A percentile compares a stretch with the other conserved stretches of the same genome.
Conservation (phyloP, 1,139 yeast genomes). For the Debaryomycetaceae sp. region DNA sequence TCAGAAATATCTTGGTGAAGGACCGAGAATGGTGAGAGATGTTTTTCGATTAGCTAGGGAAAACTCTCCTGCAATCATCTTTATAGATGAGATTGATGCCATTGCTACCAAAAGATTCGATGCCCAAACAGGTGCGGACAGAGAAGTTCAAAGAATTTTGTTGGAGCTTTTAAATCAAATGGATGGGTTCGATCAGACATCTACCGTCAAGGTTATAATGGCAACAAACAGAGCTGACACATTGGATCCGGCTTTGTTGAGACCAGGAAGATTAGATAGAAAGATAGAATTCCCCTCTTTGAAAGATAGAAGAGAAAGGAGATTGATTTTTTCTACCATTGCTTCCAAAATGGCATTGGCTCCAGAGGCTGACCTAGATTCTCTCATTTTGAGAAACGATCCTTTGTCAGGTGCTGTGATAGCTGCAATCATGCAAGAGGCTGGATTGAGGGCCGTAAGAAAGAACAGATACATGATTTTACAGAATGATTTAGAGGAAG, state of each 20-base stretch:
- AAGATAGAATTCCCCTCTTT: conserved; percentile 95
- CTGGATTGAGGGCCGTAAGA: conserved; percentile 97
- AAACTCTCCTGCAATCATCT: conserved; percentile 93
- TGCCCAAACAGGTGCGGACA: conserved; percentile 99
- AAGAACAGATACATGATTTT: conserved; percentile 95
- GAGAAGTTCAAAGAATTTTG: conserved; percentile 97
- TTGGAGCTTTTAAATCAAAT: conserved; percentile 95
- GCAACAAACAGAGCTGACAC: conserved; percentile 99
- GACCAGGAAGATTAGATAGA: conserved; percentile 98
- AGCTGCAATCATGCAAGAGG: conserved; percentile 99
- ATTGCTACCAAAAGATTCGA: conserved; percentile 99
- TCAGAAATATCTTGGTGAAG: conserved; percentile 97
- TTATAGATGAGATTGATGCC: conserved; percentile 98
- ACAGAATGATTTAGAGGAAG: conserved; percentile 95
- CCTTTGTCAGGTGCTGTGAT: conserved; percentile 97
- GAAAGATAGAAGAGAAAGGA: conserved; percentile 95
- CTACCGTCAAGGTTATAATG: conserved; percentile 97
- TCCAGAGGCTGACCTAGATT: conserved; percentile 95
- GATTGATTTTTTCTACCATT: conserved; percentile 91
- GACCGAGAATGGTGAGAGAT: conserved; percentile 99
- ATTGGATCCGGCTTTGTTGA: conserved; percentile 90
- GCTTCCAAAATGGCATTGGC: conserved; percentile 98
- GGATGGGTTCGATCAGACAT: conserved; percentile 98
- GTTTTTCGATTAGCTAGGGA: conserved; percentile 96
- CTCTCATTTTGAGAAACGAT: conserved; percentile 91